These are phyloP conservation scores for Cryptosporidium canis DNA, from an alignment of 169 alveolate genomes.

Conservation along the genomic window DNA sequence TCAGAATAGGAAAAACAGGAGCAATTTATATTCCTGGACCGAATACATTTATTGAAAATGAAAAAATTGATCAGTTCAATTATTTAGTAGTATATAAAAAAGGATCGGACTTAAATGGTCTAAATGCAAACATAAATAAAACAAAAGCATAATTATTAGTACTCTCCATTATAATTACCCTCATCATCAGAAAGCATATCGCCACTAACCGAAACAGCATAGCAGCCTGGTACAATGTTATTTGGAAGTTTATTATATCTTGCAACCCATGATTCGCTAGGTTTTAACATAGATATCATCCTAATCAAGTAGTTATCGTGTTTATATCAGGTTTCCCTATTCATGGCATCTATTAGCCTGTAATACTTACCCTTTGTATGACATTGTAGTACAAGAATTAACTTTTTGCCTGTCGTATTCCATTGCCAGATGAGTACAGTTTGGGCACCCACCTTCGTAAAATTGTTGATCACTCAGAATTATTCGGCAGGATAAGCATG, in stretches of 20 bases:
- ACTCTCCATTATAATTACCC: conserved; percentile 57
- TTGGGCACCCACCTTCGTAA: conserved; percentile 89
- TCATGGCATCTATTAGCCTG: neutral
- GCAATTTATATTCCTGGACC: conserved; percentile 6
- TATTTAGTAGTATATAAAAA: neutral
- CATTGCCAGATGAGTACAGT: conserved; percentile 86
- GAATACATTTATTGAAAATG: neutral
- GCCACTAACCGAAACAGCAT: conserved; percentile 88
- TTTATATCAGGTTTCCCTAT: neutral
- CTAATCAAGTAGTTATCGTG: conserved; percentile 1
- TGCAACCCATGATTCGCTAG: conserved; percentile 90
- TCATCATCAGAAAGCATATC: conserved; percentile 73
- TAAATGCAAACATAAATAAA: neutral
- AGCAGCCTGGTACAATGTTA: conserved; percentile 84
- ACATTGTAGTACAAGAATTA: conserved; percentile 85
- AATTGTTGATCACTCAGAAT: conserved; percentile 86
- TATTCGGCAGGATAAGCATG: conserved; percentile 86
- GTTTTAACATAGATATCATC: conserved; percentile 84
- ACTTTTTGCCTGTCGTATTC: conserved; percentile 87
- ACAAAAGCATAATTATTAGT: neutral
- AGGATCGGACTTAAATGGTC: neutral
- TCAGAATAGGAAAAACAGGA: neutral
- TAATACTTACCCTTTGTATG: conserved; percentile 76
- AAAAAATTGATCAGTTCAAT: neutral
- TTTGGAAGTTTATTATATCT: conserved; percentile 81